phyloP scores from a whole-genome alignment of 176 grass and related monocot genomes.

The Cenchrus fungigraminus region DNA sequence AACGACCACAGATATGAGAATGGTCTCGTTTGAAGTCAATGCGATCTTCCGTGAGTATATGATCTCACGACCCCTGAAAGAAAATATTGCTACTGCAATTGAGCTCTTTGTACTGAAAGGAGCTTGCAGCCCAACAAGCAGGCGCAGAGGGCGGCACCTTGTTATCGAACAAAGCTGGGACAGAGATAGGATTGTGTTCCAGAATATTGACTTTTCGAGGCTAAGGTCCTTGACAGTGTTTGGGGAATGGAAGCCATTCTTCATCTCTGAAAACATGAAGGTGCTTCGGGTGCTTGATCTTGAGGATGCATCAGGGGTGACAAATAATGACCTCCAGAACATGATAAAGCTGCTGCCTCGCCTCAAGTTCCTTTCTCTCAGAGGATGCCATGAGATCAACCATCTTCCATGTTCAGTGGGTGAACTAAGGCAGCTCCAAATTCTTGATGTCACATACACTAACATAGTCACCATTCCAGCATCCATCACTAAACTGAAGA shows the following conservation, averaged over 20 bases:
- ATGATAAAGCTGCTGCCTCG: background rate
- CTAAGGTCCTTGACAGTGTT: background rate
- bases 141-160: background rate
- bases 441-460: background rate
- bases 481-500: background rate
- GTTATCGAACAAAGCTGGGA: background rate
- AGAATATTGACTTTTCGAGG: background rate
- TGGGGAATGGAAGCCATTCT: background rate
- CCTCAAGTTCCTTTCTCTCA: background rate
- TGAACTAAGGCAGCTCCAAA: background rate
- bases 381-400: background rate
- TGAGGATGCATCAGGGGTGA: background rate
- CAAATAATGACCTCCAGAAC: background rate
- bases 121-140: background rate
- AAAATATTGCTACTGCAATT: background rate
- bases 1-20: background rate
- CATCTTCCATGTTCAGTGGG: background rate
- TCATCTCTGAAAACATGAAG: background rate
- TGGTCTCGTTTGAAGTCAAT: background rate
- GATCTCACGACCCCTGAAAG: background rate
- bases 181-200: background rate
- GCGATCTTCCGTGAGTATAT: background rate
- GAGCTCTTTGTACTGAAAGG: background rate
- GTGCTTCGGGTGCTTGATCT: conserved; percentile 14
- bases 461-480: background rate